phyloP scores from a whole-genome alignment of 495 filamentous ascomycete genomes.

The Podospora pseudocomata region DNA sequence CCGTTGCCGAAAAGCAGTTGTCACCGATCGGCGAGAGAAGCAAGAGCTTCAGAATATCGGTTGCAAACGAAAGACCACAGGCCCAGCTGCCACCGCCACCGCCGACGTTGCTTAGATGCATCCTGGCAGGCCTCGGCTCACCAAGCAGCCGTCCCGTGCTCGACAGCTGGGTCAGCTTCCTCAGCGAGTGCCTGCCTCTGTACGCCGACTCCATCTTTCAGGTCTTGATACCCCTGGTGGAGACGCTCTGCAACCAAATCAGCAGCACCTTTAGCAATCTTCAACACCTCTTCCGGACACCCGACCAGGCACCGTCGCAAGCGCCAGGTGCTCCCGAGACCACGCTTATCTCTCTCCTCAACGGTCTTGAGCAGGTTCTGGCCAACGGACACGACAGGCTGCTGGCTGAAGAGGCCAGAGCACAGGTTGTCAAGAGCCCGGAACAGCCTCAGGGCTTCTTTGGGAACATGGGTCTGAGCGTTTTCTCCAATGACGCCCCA shows the following conservation, averaged over 20 bases:
- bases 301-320: slow-evolving; percentile 30
- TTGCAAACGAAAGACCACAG: slow-evolving; percentile 31
- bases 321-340: slow-evolving; percentile 53
- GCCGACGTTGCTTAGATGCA: slow-evolving; percentile 70
- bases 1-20: slow-evolving; percentile 16
- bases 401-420: slow-evolving; percentile 67
- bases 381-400: slow-evolving; percentile 84
- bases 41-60: slow-evolving; percentile 23
- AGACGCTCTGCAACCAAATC: slow-evolving; percentile 79
- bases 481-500: slow-evolving; percentile 75
- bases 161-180: slow-evolving; percentile 84
- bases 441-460: slow-evolving; percentile 91
- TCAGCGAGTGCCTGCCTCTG: slow-evolving; percentile 79
- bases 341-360: slow-evolving; percentile 72
- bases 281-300: slow-evolving; percentile 51
- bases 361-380: slow-evolving; percentile 85
- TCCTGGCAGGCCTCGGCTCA: slow-evolving; percentile 77
- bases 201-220: slow-evolving; percentile 83
- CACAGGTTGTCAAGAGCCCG: slow-evolving; percentile 65
- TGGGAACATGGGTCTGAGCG: slow-evolving; percentile 92
- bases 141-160: slow-evolving; percentile 69
- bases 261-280: slow-evolving; percentile 62
- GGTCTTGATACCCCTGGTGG: slow-evolving; percentile 82
- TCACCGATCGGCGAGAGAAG: slow-evolving; percentile 20
- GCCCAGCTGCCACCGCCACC: slow-evolving; percentile 55